Base-by-base conservation (phyloP, 108 stramenopile species). In the Nitzschia inconspicua region DNA sequence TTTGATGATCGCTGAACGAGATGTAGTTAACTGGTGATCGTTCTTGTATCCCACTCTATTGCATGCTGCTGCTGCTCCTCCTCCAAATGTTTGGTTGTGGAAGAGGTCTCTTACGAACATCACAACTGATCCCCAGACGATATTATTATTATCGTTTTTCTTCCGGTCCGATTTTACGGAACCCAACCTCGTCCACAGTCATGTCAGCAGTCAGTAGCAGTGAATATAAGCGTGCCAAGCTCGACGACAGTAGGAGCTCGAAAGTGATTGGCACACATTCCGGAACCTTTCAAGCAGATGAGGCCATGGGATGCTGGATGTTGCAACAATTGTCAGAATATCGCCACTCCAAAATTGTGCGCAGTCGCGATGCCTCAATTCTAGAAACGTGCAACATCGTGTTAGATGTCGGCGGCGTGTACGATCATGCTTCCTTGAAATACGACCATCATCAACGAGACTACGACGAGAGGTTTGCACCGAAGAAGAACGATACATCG, bases 391-490 rank as follows among this genome's bases (percentile, higher is more conserved):
- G 85, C 14, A 82, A 94, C 62, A 96, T 98, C 48, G 95, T 99
- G 18, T 84, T 99, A 26, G 99, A 99, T 70, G 99, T 99, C 0
- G 97, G 96, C 0, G 99, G 96, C 0, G 63, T 80, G 1, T 99
- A 98, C 72, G 94, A 98, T 72, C 86, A 96, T 50, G 51, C 59
- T 14, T 70, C 64, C 25, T 52, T 67, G 48, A 79, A 89, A 25
- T 99, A 95, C 67, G 99, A 99, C 81, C 99, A 99, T 63, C 99
- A 99, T 76, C 97, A 99, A 82, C 72, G 92, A 19, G 89, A 65
- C 18, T 97, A 95, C 72, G 78, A 90, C n/a, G 94, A 95, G 52
- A 57, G 65, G 30, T 91, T 94, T 72, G 73, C 78, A 29, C 32
- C 53, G 19, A 78, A 76, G 23, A 75, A 58, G 44, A 65, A 76